Conservation (phyloP, 106 monocot species). For the Xerophyta viscosa region DNA sequence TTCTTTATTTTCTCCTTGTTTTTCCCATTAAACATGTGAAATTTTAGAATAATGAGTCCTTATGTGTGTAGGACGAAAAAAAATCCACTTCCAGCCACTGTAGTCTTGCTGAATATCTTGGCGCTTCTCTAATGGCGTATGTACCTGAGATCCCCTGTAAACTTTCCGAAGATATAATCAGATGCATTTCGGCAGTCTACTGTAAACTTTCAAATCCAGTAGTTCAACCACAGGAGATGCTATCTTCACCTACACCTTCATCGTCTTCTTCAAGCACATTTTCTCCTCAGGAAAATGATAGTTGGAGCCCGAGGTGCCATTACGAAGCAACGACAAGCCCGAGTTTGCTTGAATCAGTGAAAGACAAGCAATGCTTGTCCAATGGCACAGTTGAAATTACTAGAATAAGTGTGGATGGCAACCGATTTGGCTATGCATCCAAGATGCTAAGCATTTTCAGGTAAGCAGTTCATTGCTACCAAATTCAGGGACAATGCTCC, state of each 20-base stretch:
- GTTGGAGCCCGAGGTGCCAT: constrained; percentile 50
- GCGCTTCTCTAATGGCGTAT: constrained; percentile 51
- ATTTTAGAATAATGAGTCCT: neutral
- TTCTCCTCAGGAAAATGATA: constrained; percentile 47
- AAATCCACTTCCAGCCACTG: constrained; percentile 26
- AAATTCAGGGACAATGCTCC: too few species aligned
- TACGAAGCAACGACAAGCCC: constrained; percentile 41
- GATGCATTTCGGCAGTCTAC: constrained; percentile 74
- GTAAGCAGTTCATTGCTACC: constrained; percentile 10
- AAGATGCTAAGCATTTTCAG: constrained; percentile 65
- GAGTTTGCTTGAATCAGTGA: constrained; percentile 14
- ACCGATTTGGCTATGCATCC: constrained; percentile 57
- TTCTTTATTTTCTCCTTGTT: neutral
- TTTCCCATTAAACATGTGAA: neutral
- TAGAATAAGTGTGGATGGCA: constrained; percentile 52
- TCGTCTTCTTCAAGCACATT: constrained; percentile 58
- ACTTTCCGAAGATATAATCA: constrained; percentile 88
- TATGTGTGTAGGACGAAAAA: constrained; percentile 22
- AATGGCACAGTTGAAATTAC: constrained; percentile 41
- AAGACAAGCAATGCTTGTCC: constrained; percentile 27
- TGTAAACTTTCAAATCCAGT: constrained; percentile 51
- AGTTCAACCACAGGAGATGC: constrained; percentile 10
- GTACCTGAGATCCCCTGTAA: constrained; percentile 43
- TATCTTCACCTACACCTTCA: constrained; percentile 52
- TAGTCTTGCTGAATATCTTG: constrained; percentile 68